Base-by-base conservation (phyloP, 192 early-diverging fungal genomes). In the Dissophora globulifera region DNA sequence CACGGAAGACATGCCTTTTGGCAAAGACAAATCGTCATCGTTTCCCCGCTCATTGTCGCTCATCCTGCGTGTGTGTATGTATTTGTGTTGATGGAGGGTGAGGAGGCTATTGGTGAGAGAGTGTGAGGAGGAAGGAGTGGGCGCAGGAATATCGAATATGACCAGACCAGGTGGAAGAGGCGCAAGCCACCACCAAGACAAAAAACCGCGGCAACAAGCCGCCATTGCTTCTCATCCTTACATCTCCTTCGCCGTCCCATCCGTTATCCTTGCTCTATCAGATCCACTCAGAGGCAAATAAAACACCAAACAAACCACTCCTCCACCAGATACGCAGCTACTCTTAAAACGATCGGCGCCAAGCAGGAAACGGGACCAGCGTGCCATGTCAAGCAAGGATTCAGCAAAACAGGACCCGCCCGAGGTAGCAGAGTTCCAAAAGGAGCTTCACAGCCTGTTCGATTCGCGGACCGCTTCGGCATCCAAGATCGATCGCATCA, bases 11-110 rank as follows among this genome's bases (percentile, higher is more conserved):
- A 43, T 78, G 90, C 89, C 88, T 78, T 95, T 91, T 13, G 95
- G 95, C 48, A 97, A 81, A 23, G 94, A 93, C 79, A 96, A 69
- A n/a, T 97, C 95, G 62, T 97, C 94, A 30, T 96, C 67, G 58
- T 69, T 80, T 50, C 67, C 65, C 40, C 81, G 78, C 59, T 89
- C 87, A 46, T 82, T 82, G 72, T 91, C 89, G 78, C 84, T 88
- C 88, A 90, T 88, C 27, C 22, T 50, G 22, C 4, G 4, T n/a
- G 43, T 17, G 43, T 45, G n/a, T n/a, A n/a, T n/a, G n/a, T n/a
- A n/a, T n/a, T n/a, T n/a, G n/a, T n/a, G n/a, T n/a, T n/a, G n/a
- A n/a, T n/a, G n/a, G n/a, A n/a, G n/a, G n/a, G n/a, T n/a, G n/a
- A n/a, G n/a, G n/a, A n/a, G n/a, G n/a, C n/a, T n/a, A n/a, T n/a